Evolutionary conservation across 208 protist species (phyloP), one percentile per base, ranked within the genome.

Genomic region (Trichomonas vaginalis): DNA sequence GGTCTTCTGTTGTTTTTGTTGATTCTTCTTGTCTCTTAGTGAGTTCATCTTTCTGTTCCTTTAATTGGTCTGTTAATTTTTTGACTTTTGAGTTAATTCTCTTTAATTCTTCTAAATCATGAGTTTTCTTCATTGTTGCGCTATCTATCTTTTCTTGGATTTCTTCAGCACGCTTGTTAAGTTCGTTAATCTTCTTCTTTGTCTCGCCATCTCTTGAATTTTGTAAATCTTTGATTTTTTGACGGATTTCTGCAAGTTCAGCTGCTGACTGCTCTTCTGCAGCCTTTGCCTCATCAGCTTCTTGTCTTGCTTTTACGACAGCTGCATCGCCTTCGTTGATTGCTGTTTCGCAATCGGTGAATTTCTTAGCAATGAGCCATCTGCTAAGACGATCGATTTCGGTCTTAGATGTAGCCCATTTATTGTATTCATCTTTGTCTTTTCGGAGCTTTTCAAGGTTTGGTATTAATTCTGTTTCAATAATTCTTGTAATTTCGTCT

Each of bases 391-490:
- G 79, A 12, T 98, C 98, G 9, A 96, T 56, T 61, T 98, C 96
- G 0, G 51, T 96, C 39, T 97, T 82, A 47, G 96, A 97, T 14
- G 96, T 80, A 42, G 96, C 96, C 96, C 96, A 98, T 96, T 97
- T 90, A 47, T 98, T 96, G 96, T 98, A 98, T n/a, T 95, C 80
- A 21, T 88, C 95, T 98, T 98, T 83, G 96, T 95, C 37, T n/a
- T 86, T 56, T 37, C 97, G 96, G 0, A 99, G 97, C 79, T 98
- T 97, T 37, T 98, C 97, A 37, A 99, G 96, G 49, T 96, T 97
- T 32, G 98, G 98, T 14, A 96, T 97, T 62, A 99, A 98, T 86
- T 99, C 98, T 61, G 98, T 97, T 37, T 96, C 37, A 27, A 99
- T 95, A 2, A 98, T 96, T 95, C 97, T 15, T 0, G 90, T 45